phyloP scores from a whole-genome alignment of 2,329 filamentous ascomycete genomes.

The Fusarium palustre region DNA sequence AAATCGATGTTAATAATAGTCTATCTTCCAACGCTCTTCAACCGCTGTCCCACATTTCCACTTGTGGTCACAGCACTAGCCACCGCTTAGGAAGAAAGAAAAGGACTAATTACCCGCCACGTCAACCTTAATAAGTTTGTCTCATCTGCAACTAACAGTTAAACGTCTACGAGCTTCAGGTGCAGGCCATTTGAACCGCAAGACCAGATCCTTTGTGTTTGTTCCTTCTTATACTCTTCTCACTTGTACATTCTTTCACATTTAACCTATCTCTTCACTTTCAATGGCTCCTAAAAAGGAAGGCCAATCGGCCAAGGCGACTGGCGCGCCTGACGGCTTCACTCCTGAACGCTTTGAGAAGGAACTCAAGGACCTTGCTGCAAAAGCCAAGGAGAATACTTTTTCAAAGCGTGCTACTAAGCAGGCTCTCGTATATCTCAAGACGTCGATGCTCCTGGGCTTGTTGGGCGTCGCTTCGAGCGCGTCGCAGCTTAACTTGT shows the following conservation, averaged over 20 bases:
- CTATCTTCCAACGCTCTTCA: neutral
- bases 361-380: conserved; percentile 64
- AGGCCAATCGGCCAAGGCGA: conserved; percentile 32
- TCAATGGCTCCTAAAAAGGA: conserved; percentile 43
- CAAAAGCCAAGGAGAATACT: conserved; percentile 54
- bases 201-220: conserved; percentile 4
- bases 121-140: conserved; percentile 39
- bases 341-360: conserved; percentile 65
- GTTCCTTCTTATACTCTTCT: conserved; percentile 5
- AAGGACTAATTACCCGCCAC: conserved; percentile 33
- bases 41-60: conserved; percentile 10
- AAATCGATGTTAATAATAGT: neutral
- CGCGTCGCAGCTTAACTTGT: conserved; percentile 79
- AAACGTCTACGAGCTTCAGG: conserved; percentile 47
- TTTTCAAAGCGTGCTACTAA: conserved; percentile 50
- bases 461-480: conserved; percentile 71
- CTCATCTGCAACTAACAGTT: conserved; percentile 38
- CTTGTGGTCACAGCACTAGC: conserved; percentile 39
- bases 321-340: conserved; percentile 51
- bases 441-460: conserved; percentile 47
- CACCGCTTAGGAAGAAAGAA: conserved; percentile 34
- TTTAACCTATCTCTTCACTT: neutral
- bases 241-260: conserved; percentile 21
- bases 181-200: conserved; percentile 50
- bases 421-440: conserved; percentile 57